Percentiles rank a stretch among this genome's conserved stretches.
These are phyloP conservation scores for Citrus unshiu DNA, from an alignment of 345 rosid genomes.

Conservation along the genomic window DNA sequence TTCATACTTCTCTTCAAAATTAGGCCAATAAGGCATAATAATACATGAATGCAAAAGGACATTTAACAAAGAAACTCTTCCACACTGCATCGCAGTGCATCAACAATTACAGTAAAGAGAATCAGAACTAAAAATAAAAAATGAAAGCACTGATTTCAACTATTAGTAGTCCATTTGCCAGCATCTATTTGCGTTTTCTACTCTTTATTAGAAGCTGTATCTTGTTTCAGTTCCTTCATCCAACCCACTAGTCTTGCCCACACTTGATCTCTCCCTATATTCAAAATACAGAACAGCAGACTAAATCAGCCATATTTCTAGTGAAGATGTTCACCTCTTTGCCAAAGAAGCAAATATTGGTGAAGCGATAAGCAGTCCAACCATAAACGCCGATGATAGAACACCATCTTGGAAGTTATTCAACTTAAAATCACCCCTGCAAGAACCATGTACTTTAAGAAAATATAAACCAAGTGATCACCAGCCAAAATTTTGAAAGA, in stretches of 20 bases:
- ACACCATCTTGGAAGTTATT: constrained; percentile 89
- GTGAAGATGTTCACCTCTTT: constrained; percentile 47
- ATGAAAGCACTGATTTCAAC: neutral
- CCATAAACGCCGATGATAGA: constrained; percentile 96
- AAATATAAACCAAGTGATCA: neutral
- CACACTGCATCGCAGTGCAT: neutral
- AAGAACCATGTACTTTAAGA: constrained; percentile 16
- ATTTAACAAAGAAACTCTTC: neutral
- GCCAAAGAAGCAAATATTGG: constrained; percentile 89
- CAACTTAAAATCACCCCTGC: constrained; percentile 79
- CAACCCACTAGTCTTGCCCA: neutral
- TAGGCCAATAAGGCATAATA: neutral
- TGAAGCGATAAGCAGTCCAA: constrained; percentile 90
- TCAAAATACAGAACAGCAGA: neutral
- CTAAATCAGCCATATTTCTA: neutral
- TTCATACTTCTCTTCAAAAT: neutral
- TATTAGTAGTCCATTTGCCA: neutral
- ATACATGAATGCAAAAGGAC: neutral
- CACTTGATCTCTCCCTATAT: neutral
- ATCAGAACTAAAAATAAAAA: neutral
- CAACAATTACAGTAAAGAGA: neutral
- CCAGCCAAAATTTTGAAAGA: constrained; percentile 2
- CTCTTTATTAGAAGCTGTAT: too few relatives aligned
- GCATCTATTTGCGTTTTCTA: neutral
- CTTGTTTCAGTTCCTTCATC: neutral